Evolutionary conservation across 768 basidiomycete species (phyloP), one percentile per base, ranked within the genome.

Genomic region (Paxillus ammoniavirescens): DNA sequence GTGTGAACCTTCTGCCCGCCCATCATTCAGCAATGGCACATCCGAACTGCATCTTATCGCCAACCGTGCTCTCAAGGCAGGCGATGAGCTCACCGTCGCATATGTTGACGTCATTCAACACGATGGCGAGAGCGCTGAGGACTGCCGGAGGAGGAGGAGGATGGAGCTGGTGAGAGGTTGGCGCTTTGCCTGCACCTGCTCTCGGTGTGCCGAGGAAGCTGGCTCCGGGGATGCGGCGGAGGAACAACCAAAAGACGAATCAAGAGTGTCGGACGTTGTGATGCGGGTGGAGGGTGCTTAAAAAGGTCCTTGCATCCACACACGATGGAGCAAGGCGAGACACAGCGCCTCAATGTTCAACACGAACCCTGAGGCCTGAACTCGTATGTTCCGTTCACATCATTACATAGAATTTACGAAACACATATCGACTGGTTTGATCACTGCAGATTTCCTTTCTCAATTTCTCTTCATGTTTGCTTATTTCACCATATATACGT

Each of bases 151-250:
- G 52, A 77, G 87, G 42, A 75, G 91, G 57, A 79, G 91, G 31
- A 75, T 77, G 60, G 88, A 91, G 73, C 78, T 93, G 36, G 89
- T 81, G 21, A 78, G 87, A 41, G 91, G 91, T 33, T 93, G 91
- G 91, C 76, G 79, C 53, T 91, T 93, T 65, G 82, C 87, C 10
- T 93, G 91, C 63, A 68, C 73, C 47, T 93, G 91, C 65, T 69
- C 75, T 50, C 79, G 82, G 42, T 93, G 91, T 65, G 64, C 69
- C 36, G 73, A 71, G 50, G 91, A 93, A 66, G 77, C 67, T 5
- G 65, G 68, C 15, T 58, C 66, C 30, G 51, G 53, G 13, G 58
- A 61, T 47, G 66, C 66, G 52, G 36, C 53, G 36, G 63, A 74
- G 50, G 56, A 75, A 30, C 69, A 67, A n/a, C 68, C 70, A 52